A percentile compares a stretch with the other conserved stretches of the same genome.
These are phyloP conservation scores for Acacia confusa DNA, from an alignment of 306 rosid species.

Conservation along the genomic window DNA sequence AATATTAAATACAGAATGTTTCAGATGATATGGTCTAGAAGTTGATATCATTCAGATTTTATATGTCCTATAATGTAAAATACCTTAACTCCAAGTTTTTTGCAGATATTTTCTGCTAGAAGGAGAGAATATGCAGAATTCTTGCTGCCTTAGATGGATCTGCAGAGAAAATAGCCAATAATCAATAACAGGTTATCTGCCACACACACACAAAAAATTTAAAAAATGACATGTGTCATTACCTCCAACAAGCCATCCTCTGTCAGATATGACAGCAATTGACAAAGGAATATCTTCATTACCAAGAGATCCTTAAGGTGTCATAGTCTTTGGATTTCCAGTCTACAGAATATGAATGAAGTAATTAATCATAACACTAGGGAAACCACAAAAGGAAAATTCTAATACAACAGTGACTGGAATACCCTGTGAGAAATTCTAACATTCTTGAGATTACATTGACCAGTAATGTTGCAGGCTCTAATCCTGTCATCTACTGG, in stretches of 20 bases:
- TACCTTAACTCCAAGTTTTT: constrained; percentile 77
- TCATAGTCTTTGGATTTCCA: constrained; percentile 93
- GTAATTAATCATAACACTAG: constrained; percentile 23
- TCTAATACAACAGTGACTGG: constrained; percentile 21
- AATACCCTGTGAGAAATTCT: constrained; percentile 85
- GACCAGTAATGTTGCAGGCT: constrained; percentile 45
- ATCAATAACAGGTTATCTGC: constrained; percentile 35
- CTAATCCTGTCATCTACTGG: constrained; percentile 69
- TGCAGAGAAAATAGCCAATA: constrained; percentile 51
- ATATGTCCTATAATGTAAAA: neutral
- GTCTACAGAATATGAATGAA: constrained; percentile 44
- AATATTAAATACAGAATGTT: constrained; percentile 16
- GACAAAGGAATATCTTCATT: constrained; percentile 64
- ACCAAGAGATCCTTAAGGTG: constrained; percentile 57
- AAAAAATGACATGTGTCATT: constrained; percentile 23
- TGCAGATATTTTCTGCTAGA: constrained; percentile 86
- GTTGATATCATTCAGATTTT: neutral
- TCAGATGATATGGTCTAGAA: neutral
- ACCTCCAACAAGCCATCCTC: constrained; percentile 95
- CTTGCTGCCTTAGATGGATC: constrained; percentile 86
- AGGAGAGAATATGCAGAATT: constrained; percentile 85
- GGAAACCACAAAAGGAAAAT: constrained; percentile 26
- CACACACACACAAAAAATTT: no score
- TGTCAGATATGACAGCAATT: constrained; percentile 75
- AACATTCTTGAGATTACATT: constrained; percentile 60